Evolutionary conservation across 2,329 filamentous ascomycete genomes (phyloP), one percentile per base, ranked within the genome.

Genomic region (Aurifilum marmelostoma): DNA sequence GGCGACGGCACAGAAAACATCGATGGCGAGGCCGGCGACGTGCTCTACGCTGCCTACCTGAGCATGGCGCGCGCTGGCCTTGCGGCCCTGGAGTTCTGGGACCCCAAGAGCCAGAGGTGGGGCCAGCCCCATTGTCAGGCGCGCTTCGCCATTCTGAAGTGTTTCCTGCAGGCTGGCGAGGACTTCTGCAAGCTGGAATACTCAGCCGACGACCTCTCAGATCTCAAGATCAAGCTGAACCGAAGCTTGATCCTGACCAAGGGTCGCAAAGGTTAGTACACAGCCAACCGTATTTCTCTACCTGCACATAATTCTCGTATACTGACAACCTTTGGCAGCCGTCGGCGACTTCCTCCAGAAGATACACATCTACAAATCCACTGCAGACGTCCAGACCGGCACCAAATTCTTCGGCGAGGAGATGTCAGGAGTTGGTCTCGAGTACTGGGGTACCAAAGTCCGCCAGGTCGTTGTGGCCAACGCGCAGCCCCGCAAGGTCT

Each of bases 31-130:
- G 93, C 94, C 12, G 94, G 94, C 58, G 92, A 97, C 76, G 89
- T 99, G 8, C 87, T 98, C 9, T 97, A 95, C 76, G 89, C 90
- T 0, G 90, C 92, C 2, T 99, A 98, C 79, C 87, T 99, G 12
- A 89, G 90, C 73, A 98, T 99, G 95, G 96, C 96, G 18, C 89
- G 94, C 50, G 93, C 94, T n/a, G 96, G 96, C 71, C 84, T 99
- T 59, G 88, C 90, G 7, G 92, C 94, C 1, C 86, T 98, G 29
- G 95, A 98, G 78, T 93, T 96, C 85, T 98, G 94, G 94, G 94
- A 97, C 76, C 94, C 94, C 7, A 94, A 94, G 82, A 90, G 87
- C 74, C 85, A 89, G 73, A 97, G 97, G 82, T 97, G 94, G 94
- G 94, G 94, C 11, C 94, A 97, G 80, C 88, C 92, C 72, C 94